Evolutionary conservation across 495 filamentous ascomycete species (phyloP).

Genomic region (Neurospora hispaniola): DNA sequence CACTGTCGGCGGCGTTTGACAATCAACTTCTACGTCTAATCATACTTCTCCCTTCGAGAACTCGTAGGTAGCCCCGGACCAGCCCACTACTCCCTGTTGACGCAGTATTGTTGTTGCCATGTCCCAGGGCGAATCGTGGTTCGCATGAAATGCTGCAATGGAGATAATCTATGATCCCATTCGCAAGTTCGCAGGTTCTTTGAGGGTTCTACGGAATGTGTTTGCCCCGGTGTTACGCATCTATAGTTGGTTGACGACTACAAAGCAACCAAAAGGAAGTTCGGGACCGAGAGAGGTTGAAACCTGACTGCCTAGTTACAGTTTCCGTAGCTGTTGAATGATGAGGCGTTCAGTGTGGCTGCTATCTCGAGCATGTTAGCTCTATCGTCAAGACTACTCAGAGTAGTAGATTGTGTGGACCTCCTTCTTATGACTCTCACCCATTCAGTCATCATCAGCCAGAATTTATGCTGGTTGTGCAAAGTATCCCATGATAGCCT

Average conservation of each 20-base stretch:
- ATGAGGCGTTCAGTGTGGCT: neutral
- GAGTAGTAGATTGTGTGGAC: neutral
- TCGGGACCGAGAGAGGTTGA: neutral
- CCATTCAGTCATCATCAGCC: neutral
- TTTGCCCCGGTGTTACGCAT: neutral
- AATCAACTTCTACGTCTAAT: neutral
- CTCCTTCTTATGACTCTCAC: neutral
- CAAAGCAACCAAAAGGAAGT: neutral
- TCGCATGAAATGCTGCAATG: neutral
- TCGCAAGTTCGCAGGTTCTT: neutral
- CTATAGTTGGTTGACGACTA: neutral
- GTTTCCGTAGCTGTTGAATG: neutral
- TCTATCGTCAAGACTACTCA: neutral
- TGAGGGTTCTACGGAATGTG: neutral
- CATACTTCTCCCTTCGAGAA: too few species aligned
- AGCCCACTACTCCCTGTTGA: constrained; percentile 13
- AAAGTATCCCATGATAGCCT: neutral
- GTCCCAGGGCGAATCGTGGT: constrained; percentile 1
- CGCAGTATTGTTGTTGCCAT: constrained; percentile 18
- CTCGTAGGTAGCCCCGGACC: constrained; percentile 14
- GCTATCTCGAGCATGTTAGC: neutral
- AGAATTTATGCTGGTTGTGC: neutral
- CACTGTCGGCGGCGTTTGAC: constrained; percentile 42
- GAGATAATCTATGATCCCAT: neutral
- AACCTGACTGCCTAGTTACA: neutral